Evolutionary conservation across 78 protist genomes (phyloP).

Genomic region (Pigoraptor vietnamica): DNA sequence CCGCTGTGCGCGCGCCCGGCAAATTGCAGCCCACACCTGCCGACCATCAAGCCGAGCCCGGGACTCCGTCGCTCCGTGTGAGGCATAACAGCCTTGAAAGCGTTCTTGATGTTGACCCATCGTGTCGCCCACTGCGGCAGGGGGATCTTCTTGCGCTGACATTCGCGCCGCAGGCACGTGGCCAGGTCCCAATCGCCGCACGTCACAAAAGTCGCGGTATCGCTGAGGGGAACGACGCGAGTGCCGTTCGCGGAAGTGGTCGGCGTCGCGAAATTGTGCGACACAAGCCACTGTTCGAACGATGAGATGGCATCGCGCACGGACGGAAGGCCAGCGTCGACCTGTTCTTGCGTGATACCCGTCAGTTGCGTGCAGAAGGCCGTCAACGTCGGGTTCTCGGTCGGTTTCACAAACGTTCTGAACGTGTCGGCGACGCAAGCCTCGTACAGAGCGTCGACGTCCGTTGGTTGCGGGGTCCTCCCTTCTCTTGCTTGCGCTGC

Average conservation of each 20-base stretch:
- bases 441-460: neutral
- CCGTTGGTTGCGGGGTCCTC: neutral
- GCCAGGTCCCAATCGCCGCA: conserved; percentile 56
- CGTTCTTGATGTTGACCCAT: conserved; percentile 35
- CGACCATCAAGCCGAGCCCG: conserved; percentile 18
- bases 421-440: neutral
- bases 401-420: conserved; percentile 27
- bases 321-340: neutral
- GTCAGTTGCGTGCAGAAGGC: conserved; percentile 32
- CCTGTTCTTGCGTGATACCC: conserved; percentile 26
- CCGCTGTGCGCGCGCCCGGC: conserved; percentile 58
- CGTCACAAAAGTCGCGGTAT: conserved; percentile 6
- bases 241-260: neutral
- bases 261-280: neutral
- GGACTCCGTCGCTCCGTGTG: neutral
- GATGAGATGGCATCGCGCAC: neutral
- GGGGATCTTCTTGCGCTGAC: neutral
- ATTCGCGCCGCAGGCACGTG: neutral
- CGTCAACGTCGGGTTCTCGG: neutral
- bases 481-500: neutral
- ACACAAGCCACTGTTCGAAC: neutral
- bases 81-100: neutral
- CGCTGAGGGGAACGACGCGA: neutral
- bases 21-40: neutral
- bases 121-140: neutral